phyloP scores from a whole-genome alignment of 352 stramenopile species.

The Globisporangium canariense region DNA sequence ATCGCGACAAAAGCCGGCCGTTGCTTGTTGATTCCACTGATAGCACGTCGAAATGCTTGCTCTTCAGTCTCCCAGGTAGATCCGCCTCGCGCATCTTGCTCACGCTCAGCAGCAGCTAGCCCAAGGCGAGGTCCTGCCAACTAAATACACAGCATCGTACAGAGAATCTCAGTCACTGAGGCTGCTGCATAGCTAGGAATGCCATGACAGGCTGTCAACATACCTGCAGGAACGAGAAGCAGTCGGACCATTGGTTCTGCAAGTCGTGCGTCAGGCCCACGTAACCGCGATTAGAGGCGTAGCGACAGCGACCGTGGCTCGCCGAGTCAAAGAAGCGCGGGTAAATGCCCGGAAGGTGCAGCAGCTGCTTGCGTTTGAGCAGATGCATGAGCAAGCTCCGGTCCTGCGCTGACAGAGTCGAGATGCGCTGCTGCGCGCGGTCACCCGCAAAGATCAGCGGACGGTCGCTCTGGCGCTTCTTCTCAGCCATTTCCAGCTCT shows the following conservation, averaged over 20 bases:
- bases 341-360: conserved; percentile 71
- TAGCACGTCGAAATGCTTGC: conserved; percentile 37
- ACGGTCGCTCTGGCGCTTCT: conserved; percentile 17
- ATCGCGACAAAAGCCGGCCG: conserved; percentile 64
- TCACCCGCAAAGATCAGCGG: conserved; percentile 31
- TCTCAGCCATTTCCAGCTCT: conserved; percentile 40
- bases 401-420: conserved; percentile 24
- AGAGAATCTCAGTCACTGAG: background rate
- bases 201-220: background rate
- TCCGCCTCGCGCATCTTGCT: conserved; percentile 37
- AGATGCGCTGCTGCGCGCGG: conserved; percentile 38
- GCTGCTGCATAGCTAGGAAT: background rate
- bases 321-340: conserved; percentile 61
- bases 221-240: conserved; percentile 71
- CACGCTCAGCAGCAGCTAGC: conserved; percentile 22
- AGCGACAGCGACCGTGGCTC: conserved; percentile 50
- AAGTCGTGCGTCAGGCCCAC: conserved; percentile 61
- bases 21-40: conserved; percentile 45
- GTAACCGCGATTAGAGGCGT: conserved; percentile 52
- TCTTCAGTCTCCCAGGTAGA: conserved; percentile 46
- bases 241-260: conserved; percentile 73
- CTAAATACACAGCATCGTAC: conserved; percentile 21
- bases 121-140: conserved; percentile 50
- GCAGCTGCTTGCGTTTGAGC: conserved; percentile 65
- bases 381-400: conserved; percentile 72